Percentiles rank a stretch among this genome's conserved stretches.
These are phyloP conservation scores for Collybiopsis confluens DNA, from an alignment of 768 basidiomycete species.

Conservation along the genomic window DNA sequence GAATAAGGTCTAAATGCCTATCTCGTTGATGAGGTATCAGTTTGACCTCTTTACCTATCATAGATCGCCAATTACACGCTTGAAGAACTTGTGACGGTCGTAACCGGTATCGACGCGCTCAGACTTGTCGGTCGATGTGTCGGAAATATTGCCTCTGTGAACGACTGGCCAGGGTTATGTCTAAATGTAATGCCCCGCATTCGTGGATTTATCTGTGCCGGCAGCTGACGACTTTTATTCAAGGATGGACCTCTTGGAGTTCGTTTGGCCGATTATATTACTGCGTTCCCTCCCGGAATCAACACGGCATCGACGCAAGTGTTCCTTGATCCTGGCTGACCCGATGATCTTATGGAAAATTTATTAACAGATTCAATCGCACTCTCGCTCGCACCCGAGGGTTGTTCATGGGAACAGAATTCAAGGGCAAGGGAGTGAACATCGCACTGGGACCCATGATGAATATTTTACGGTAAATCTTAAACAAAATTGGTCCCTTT, in stretches of 20 bases:
- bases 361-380: constrained; percentile 58
- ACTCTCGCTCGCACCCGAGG: constrained; percentile 74
- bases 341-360: background rate
- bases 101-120: constrained; percentile 52
- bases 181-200: constrained; percentile 44
- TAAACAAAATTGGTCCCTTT: too few species aligned
- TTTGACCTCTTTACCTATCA: constrained; percentile 7
- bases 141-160: constrained; percentile 57
- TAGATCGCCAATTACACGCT: constrained; percentile 49
- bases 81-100: constrained; percentile 59
- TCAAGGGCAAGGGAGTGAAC: constrained; percentile 82
- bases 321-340: background rate
- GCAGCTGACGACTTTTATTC: background rate
- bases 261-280: constrained; percentile 68
- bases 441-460: constrained; percentile 25
- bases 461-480: constrained; percentile 67
- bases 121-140: constrained; percentile 65
- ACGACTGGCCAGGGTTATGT: constrained; percentile 64
- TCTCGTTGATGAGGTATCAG: background rate
- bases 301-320: constrained; percentile 77
- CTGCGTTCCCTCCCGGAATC: constrained; percentile 81
- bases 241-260: constrained; percentile 72
- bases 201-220: background rate
- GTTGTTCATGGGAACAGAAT: constrained; percentile 76
- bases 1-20: constrained; percentile 10